Conservation (phyloP, 768 basidiomycete genomes). For the Amanita polypyramis region DNA sequence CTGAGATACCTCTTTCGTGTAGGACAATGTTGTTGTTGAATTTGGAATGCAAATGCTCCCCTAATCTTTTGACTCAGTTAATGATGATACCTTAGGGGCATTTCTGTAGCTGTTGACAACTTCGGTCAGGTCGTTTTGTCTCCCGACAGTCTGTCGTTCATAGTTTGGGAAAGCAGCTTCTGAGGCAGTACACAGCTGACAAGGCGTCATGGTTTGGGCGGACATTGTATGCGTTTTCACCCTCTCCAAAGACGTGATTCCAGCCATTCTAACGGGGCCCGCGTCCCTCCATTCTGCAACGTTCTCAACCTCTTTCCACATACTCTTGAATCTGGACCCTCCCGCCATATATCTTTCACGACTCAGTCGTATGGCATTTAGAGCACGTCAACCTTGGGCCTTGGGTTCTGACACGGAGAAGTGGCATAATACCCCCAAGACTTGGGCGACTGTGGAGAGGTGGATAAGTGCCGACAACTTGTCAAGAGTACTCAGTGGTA, state of each 20-base stretch:
- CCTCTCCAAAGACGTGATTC: slow-evolving; percentile 18
- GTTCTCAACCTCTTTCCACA: slow-evolving; percentile 35
- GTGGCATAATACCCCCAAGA: slow-evolving; percentile 31
- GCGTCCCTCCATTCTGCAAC: slow-evolving; percentile 18
- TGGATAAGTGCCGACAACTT: slow-evolving; percentile 38
- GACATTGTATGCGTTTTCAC: too few species aligned
- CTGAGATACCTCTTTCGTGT: too few species aligned
- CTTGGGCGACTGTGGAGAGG: slow-evolving; percentile 41
- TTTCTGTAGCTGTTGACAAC: too few species aligned
- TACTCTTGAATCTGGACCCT: slow-evolving; percentile 28
- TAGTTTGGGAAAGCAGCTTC: too few species aligned
- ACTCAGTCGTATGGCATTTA: slow-evolving; percentile 31
- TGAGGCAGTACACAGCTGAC: too few species aligned
- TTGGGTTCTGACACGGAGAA: slow-evolving; percentile 32
- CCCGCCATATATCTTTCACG: slow-evolving; percentile 35
- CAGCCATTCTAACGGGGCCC: slow-evolving; percentile 17
- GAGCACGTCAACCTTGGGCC: slow-evolving; percentile 32
- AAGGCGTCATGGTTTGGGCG: too few species aligned
- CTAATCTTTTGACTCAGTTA: too few species aligned
- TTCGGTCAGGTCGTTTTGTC: too few species aligned
- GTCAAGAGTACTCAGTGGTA: slow-evolving; percentile 43
- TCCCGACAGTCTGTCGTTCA: too few species aligned
- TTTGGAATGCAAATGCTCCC: too few species aligned
- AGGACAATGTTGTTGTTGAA: too few species aligned
- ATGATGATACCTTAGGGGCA: too few species aligned